Conservation (phyloP, 2,329 filamentous ascomycete species). For the Cladosporium colombiae region DNA sequence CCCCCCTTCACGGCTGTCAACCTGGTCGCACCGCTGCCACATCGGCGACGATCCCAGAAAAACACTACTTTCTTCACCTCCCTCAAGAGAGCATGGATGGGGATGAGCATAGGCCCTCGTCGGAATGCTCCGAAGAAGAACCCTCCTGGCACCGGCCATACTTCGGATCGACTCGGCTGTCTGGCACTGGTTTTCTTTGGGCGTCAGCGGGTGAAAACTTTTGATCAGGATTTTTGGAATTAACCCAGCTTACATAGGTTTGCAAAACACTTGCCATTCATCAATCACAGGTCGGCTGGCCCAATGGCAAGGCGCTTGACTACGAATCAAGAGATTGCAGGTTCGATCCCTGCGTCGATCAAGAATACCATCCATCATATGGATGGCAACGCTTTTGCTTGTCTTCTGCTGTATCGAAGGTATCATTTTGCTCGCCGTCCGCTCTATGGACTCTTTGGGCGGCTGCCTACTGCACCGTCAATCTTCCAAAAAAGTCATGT, state of each 20-base stretch:
- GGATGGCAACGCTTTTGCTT: background rate
- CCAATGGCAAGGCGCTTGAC: constrained; percentile 62
- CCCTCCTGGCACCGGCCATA: background rate
- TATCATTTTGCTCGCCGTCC: background rate
- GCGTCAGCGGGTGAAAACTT: background rate
- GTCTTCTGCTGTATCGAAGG: background rate
- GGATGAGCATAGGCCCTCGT: background rate
- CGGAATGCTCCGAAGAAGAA: constrained; percentile 3
- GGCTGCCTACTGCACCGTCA: background rate
- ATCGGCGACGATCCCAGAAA: background rate
- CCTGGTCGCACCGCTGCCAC: background rate
- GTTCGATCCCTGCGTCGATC: constrained; percentile 23
- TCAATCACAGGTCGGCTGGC: constrained; percentile 39
- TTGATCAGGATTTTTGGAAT: background rate
- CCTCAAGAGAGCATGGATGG: background rate
- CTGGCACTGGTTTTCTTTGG: background rate
- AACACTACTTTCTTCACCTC: background rate
- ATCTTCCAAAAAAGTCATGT: background rate
- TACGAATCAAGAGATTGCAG: constrained; percentile 40
- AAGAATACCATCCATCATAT: background rate
- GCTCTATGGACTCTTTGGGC: background rate
- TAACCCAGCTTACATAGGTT: background rate
- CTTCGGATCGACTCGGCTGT: background rate
- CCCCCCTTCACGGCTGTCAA: background rate
- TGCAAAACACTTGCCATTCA: background rate